Conservation (phyloP, 164 flowering plant species). For the Platanus orientalis region DNA sequence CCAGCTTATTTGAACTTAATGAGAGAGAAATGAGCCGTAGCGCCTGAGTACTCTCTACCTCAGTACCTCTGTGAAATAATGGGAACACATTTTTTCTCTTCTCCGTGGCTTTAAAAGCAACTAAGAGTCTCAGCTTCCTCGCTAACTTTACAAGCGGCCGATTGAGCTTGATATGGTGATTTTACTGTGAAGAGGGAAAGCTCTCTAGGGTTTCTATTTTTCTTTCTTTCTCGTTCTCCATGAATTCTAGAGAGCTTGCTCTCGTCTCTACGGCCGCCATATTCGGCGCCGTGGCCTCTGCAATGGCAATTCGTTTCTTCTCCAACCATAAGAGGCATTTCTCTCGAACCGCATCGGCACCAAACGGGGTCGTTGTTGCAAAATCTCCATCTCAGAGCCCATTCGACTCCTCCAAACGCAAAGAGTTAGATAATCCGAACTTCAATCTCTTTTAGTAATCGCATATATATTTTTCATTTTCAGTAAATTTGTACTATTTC, state of each 20-base stretch:
- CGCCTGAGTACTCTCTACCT: too few species aligned
- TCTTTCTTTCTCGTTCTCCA: constrained; percentile 5
- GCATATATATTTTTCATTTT: background rate
- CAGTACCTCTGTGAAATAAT: too few species aligned
- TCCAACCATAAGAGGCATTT: constrained; percentile 21
- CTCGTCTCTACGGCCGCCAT: constrained; percentile 51
- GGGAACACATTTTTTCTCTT: too few species aligned
- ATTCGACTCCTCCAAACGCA: constrained; percentile 72
- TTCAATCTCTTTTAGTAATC: background rate
- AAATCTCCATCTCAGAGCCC: constrained; percentile 34
- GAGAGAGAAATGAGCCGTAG: too few species aligned
- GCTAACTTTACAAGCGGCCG: too few species aligned
- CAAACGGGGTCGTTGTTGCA: constrained; percentile 14
- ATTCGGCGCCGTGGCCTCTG: constrained; percentile 49
- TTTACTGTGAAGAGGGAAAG: background rate
- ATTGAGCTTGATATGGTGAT: too few species aligned
- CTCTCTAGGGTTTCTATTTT: background rate
- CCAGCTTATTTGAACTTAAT: too few species aligned
- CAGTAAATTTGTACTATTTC: background rate
- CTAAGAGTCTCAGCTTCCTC: too few species aligned
- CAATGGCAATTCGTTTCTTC: constrained; percentile 42
- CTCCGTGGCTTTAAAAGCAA: too few species aligned
- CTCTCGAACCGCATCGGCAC: constrained; percentile 5
- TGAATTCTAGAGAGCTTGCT: constrained; percentile 54
- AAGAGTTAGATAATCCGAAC: constrained; percentile 30